Evolutionary conservation across 768 basidiomycete species (phyloP).

Genomic region (Collybiopsis confluens): DNA sequence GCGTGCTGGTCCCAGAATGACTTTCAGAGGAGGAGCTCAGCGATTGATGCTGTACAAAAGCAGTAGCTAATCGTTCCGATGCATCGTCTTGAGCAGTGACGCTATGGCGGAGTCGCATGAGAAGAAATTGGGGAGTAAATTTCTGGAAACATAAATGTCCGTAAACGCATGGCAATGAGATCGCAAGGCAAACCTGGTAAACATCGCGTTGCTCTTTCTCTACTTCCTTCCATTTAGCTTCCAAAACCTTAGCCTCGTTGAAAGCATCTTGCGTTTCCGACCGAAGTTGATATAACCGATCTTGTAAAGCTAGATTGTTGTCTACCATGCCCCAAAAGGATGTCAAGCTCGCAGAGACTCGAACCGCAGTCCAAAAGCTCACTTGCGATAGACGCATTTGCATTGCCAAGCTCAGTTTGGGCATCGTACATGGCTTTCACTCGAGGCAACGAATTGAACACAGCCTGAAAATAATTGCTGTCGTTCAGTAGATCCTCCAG

Average conservation of each 20-base stretch:
- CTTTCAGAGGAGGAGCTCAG: constrained; percentile 10
- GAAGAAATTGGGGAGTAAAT: constrained; percentile 81
- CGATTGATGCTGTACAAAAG: constrained; percentile 66
- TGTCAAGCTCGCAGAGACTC: neutral
- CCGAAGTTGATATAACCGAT: constrained; percentile 69
- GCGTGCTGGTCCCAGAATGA: constrained; percentile 29
- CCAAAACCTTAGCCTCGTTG: constrained; percentile 78
- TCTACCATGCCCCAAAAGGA: constrained; percentile 37
- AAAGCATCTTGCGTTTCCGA: constrained; percentile 85
- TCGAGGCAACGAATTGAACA: constrained; percentile 72
- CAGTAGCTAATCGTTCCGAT: constrained; percentile 80
- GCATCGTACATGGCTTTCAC: constrained; percentile 74
- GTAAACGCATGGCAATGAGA: neutral
- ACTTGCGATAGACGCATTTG: constrained; percentile 88
- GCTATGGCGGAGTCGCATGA: constrained; percentile 83
- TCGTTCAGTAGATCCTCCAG: constrained; percentile 87
- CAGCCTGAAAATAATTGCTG: constrained; percentile 80
- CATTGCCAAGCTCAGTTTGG: constrained; percentile 73
- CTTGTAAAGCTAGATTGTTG: constrained; percentile 72
- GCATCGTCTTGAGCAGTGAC: constrained; percentile 87
- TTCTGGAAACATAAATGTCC: constrained; percentile 44
- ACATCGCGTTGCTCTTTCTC: constrained; percentile 86
- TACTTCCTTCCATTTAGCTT: constrained; percentile 79
- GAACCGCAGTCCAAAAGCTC: too few species aligned
- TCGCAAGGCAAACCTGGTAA: constrained; percentile 62